Evolutionary conservation across 2,329 filamentous ascomycete genomes (phyloP).

Genomic region (Pseudogymnoascus pannorum): DNA sequence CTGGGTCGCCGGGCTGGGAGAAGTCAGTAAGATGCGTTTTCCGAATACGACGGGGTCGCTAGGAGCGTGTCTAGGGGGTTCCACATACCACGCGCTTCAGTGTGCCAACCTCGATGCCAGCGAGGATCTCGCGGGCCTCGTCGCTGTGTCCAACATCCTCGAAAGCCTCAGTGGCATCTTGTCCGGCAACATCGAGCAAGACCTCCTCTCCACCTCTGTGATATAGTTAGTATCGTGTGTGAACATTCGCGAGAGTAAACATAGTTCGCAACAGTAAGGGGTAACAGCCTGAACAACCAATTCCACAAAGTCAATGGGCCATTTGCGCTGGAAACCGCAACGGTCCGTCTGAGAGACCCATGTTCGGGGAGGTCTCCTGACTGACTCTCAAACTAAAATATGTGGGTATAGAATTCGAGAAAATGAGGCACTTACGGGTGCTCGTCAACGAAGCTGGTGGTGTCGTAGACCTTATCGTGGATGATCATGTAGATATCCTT

Average conservation of each 20-base stretch:
- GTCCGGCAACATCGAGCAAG: constrained; percentile 87
- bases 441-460: constrained; percentile 86
- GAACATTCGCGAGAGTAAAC: not conserved
- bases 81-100: constrained; percentile 72
- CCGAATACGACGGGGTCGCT: constrained; percentile 9
- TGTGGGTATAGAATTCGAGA: constrained; percentile 1
- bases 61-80: constrained; percentile 9
- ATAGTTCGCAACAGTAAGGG: not conserved
- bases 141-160: constrained; percentile 99
- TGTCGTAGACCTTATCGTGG: constrained; percentile 95
- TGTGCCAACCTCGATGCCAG: constrained; percentile 63
- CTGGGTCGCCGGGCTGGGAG: constrained; percentile 66
- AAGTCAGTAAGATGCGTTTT: constrained; percentile 8
- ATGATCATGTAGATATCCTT: constrained; percentile 89
- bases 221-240: constrained; percentile 14
- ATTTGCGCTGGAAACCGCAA: not conserved
- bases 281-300: not conserved
- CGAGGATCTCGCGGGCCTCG: constrained; percentile 91
- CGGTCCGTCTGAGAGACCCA: not conserved
- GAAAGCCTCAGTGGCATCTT: constrained; percentile 96
- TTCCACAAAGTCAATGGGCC: not conserved
- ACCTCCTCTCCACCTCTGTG: constrained; percentile 94
- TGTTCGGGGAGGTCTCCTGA: not conserved
- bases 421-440: constrained; percentile 61
- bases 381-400: not conserved